phyloP scores from a whole-genome alignment of 2,329 filamentous ascomycete species.

The Ampelomyces quisqualis region DNA sequence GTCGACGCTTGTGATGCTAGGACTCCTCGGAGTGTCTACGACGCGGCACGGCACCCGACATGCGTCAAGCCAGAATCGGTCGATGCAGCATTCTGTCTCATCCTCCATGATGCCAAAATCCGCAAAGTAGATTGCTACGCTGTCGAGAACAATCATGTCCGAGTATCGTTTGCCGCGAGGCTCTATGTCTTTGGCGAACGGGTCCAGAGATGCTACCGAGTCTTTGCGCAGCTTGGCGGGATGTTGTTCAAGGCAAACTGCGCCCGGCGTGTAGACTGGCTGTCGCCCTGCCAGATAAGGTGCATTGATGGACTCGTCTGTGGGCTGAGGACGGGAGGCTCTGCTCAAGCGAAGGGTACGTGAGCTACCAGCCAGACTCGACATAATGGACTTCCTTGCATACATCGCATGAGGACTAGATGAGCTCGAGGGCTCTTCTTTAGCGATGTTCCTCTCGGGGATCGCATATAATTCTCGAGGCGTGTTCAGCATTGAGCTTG shows the following conservation, averaged over 20 bases:
- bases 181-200: conserved; percentile 30
- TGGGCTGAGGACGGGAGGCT: not conserved
- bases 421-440: conserved; percentile 11
- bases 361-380: conserved; percentile 7
- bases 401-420: conserved; percentile 2
- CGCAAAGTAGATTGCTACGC: conserved; percentile 47
- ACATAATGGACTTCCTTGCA: conserved; percentile 11
- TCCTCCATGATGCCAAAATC: conserved; percentile 40
- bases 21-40: conserved; percentile 1
- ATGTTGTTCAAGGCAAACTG: conserved; percentile 43
- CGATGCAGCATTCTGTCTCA: conserved; percentile 31
- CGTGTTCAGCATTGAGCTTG: conserved; percentile 32
- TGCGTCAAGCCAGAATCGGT: conserved; percentile 37
- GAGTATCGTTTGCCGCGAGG: conserved; percentile 21
- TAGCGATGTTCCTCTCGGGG: conserved; percentile 5
- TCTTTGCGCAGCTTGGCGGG: conserved; percentile 39
- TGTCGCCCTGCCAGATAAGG: conserved; percentile 23
- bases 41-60: not conserved
- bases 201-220: conserved; percentile 45
- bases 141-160: conserved; percentile 37
- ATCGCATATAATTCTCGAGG: conserved; percentile 33
- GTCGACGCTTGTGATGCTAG: conserved; percentile 11
- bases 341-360: not conserved
- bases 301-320: conserved; percentile 4
- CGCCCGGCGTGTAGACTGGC: conserved; percentile 45